These are phyloP conservation scores for Botrytis fabae DNA, from an alignment of 2,329 filamentous ascomycete species.

Conservation along the genomic window DNA sequence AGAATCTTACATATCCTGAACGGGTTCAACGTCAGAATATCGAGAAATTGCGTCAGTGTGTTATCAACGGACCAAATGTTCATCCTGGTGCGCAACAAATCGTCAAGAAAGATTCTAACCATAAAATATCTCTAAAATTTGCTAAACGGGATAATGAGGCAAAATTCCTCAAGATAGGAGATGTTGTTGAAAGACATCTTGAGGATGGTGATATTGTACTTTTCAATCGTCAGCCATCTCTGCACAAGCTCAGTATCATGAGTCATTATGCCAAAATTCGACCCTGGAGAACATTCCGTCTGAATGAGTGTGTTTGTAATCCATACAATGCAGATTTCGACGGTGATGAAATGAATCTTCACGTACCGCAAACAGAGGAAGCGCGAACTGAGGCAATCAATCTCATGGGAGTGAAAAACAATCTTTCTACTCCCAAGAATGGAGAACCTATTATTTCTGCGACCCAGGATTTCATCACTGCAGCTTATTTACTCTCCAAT, in stretches of 20 bases:
- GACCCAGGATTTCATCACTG: conserved; percentile 99
- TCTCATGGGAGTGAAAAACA: conserved; percentile 97
- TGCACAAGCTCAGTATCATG: conserved; percentile 98
- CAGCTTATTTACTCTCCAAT: conserved; percentile 84
- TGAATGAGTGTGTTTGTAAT: conserved; percentile 97
- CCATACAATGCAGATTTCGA: conserved; percentile 99
- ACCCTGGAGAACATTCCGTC: conserved; percentile 91
- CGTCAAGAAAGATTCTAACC: conserved; percentile 66
- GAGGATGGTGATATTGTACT: conserved; percentile 95
- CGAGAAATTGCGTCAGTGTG: conserved; percentile 71
- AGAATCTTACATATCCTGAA: conserved; percentile 94
- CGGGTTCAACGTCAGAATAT: conserved; percentile 83
- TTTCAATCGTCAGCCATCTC: conserved; percentile 95
- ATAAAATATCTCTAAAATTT: conserved; percentile 75
- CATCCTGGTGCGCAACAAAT: conserved; percentile 90
- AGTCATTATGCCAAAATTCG: conserved; percentile 91
- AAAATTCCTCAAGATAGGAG: conserved; percentile 73
- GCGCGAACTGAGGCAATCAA: conserved; percentile 92
- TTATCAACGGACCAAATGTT: conserved; percentile 71
- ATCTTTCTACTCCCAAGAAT: conserved; percentile 93
- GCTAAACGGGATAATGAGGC: conserved; percentile 71
- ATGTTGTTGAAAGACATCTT: conserved; percentile 90
- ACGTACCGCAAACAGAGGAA: conserved; percentile 97
- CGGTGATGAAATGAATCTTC: conserved; percentile 98
- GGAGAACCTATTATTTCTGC: conserved; percentile 97